Evolutionary conservation across 129 eudicot species (phyloP), one percentile per base, ranked within the genome.

Genomic region (Centella asiatica): DNA sequence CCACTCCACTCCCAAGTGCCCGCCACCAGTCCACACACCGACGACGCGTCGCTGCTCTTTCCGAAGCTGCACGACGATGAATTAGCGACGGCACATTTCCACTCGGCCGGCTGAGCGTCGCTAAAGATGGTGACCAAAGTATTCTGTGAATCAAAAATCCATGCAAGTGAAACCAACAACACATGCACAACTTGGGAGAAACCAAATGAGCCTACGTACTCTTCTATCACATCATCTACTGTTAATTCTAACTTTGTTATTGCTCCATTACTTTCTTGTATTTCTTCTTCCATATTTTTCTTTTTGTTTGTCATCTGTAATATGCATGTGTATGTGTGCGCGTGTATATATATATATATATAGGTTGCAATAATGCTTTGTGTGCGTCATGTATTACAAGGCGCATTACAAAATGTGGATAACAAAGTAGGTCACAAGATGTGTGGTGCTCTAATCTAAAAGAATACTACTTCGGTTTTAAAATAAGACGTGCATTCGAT

Each of bases 1-100:
- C 61, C 70, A 37, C 26, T 40, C 81, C 81, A 77, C 49, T 75
- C 81, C 85, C 85, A 80, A 39, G 60, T 71, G 59, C 78, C 85
- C 0, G 72, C 62, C 39, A 55, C 55, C 65, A 72, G 27, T 55
- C 69, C 76, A 62, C 79, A 76, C 49, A 76, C 76, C 0, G 72
- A 33, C 0, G 68, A 53, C 5, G 64, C 53, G 8, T 57, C 55
- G 45, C 65, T 65, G 14, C 47, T 15, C 13, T 37, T 22, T 19
- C 42, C 1, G 26, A 10, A 19, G 31, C 19, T 10, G 55, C 57
- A 46, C n/a, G 64, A 4, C 13, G 56, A 60, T 0, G 62, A 64
- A 13, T n/a, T n/a, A n/a, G n/a, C n/a, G n/a, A n/a, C n/a, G n/a
- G 45, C 72, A 70, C 86, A 80, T 11, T 20, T 32, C 86, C 82